Evolutionary conservation across 257 asterid species (phyloP).

Genomic region (Craterostigma plantagineum): DNA sequence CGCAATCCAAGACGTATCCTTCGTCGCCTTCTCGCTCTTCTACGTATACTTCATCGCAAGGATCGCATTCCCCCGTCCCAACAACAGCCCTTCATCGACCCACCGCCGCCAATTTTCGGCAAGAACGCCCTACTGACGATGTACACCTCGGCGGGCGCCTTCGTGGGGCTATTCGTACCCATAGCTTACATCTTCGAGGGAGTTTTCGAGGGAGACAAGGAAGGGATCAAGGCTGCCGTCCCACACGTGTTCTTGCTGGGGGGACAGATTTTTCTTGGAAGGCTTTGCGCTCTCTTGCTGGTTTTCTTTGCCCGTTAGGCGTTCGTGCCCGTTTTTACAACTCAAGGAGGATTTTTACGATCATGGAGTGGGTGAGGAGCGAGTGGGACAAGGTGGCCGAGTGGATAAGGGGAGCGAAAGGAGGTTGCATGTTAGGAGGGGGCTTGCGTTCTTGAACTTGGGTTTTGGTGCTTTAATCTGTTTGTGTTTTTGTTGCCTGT

Average conservation of each 20-base stretch:
- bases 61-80: slow-evolving; percentile 25
- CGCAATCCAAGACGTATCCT: slow-evolving; percentile 30
- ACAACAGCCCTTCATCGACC: too few species aligned
- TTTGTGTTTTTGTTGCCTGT: slow-evolving; percentile 80
- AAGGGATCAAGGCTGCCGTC: slow-evolving; percentile 47
- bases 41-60: slow-evolving; percentile 50
- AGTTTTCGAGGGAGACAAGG: slow-evolving; percentile 36
- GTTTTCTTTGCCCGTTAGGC: slow-evolving; percentile 56
- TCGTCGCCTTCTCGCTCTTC: slow-evolving; percentile 47
- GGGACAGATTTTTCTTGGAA: slow-evolving; percentile 66
- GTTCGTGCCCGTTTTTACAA: slow-evolving; percentile 76
- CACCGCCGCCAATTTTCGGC: too few species aligned
- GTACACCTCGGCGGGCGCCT: slow-evolving; percentile 29
- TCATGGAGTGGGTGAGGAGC: slow-evolving; percentile 54
- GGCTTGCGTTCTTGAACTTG: slow-evolving; percentile 57
- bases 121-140: too few species aligned
- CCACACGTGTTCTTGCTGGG: slow-evolving; percentile 66
- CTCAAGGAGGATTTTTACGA: slow-evolving; percentile 53
- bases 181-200: slow-evolving; percentile 48
- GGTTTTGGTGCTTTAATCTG: slow-evolving; percentile 73
- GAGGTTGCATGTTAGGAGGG: slow-evolving; percentile 47
- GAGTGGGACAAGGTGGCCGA: slow-evolving; percentile 26
- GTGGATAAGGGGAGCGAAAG: slow-evolving; percentile 20
- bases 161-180: slow-evolving; percentile 49
- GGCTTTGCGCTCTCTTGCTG: slow-evolving; percentile 38